Percentiles rank a stretch among this genome's conserved stretches.
These are phyloP conservation scores for Paralagenidium karlingii DNA, from an alignment of 352 stramenopile genomes.

Conservation along the genomic window DNA sequence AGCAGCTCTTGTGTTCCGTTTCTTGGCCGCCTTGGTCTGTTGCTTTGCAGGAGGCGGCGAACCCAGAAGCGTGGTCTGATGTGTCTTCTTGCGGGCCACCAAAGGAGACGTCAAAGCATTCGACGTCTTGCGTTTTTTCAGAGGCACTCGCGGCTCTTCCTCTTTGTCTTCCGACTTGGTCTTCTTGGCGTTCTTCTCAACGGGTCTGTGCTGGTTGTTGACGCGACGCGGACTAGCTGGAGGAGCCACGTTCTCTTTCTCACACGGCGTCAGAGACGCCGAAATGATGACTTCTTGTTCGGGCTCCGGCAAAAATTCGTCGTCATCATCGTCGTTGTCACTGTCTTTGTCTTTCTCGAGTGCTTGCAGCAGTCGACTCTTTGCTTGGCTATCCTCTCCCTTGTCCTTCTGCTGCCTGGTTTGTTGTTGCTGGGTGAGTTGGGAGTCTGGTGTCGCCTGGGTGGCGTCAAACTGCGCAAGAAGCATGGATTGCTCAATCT, in stretches of 20 bases:
- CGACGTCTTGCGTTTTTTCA: slow-evolving; percentile 1
- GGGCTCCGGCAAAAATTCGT: no score
- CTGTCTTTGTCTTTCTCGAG: slow-evolving; percentile 6
- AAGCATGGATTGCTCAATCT: slow-evolving; percentile 42
- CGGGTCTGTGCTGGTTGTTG: no score
- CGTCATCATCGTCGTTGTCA: slow-evolving; percentile 3
- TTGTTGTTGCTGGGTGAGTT: no score
- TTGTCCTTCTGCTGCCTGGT: slow-evolving; percentile 1
- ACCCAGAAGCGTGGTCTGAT: no score
- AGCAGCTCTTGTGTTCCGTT: no score
- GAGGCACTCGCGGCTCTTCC: not conserved
- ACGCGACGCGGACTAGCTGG: not conserved
- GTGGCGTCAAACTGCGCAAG: slow-evolving; percentile 30
- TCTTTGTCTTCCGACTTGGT: slow-evolving; percentile 7
- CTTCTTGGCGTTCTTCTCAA: slow-evolving; percentile 20
- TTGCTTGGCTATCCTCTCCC: slow-evolving; percentile 1
- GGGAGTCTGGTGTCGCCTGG: slow-evolving; percentile 14
- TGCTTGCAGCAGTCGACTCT: no score
- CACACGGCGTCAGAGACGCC: no score
- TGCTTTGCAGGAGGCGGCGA: no score
- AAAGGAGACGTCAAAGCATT: slow-evolving; percentile 3
- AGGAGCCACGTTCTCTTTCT: no score
- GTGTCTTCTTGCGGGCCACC: no score
- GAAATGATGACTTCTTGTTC: not conserved
- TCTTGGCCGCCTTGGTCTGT: no score